phyloP scores from a whole-genome alignment of 73 alveolate genomes.

The Tetrahymena elliotti region DNA sequence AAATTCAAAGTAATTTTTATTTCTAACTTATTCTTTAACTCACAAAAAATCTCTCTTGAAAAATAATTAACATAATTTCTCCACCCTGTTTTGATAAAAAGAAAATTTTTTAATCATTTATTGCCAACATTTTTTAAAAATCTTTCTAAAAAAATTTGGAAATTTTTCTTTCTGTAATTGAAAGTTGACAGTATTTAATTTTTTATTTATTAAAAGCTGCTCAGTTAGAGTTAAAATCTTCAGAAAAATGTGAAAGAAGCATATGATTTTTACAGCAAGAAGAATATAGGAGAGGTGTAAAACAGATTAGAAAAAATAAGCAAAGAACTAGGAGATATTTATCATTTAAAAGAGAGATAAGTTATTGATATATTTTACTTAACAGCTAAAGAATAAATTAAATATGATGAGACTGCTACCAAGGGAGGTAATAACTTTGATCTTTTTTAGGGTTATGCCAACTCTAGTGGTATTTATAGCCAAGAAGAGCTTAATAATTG shows the following conservation, averaged over 20 bases:
- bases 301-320: neutral
- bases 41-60: too few species aligned
- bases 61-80: too few species aligned
- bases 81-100: too few species aligned
- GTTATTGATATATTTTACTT: neutral
- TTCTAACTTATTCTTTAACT: too few species aligned
- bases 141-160: neutral
- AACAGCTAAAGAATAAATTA: neutral
- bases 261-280: neutral
- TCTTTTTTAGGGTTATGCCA: neutral
- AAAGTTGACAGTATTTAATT: too few species aligned
- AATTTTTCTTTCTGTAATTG: too few species aligned
- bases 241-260: neutral
- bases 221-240: neutral
- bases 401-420: neutral
- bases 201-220: neutral
- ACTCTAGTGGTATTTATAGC: neutral
- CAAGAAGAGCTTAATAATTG: neutral
- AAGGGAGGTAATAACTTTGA: neutral
- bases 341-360: neutral
- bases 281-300: neutral
- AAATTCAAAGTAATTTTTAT: neutral
- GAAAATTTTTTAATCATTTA: too few species aligned
- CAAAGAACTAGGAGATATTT: neutral
- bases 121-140: too few species aligned